Conservation (phyloP, 371 early-diverging fungal genomes). For the Rhizomucor pusillus region DNA sequence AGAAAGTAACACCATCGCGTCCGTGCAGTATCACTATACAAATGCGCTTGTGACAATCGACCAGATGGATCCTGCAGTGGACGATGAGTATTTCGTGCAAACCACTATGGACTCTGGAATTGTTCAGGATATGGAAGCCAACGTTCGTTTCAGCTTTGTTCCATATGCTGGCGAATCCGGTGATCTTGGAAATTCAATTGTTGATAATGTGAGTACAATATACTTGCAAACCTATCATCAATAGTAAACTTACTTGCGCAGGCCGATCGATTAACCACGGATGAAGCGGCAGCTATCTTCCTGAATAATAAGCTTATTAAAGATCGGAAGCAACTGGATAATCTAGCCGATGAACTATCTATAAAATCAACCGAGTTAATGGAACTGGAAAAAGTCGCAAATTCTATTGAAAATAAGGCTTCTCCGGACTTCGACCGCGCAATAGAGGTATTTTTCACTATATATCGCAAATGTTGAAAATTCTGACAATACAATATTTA, state of each 20-base stretch:
- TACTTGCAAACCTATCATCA: too few relatives aligned
- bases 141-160: constrained; percentile 28
- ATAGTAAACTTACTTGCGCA: too few relatives aligned
- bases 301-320: constrained; percentile 66
- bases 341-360: constrained; percentile 48
- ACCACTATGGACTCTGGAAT: constrained; percentile 12
- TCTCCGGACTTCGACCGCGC: constrained; percentile 33
- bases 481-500: not conserved
- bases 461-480: not conserved
- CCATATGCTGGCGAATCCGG: constrained; percentile 34
- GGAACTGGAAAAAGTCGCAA: constrained; percentile 16
- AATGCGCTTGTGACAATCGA: constrained; percentile 28
- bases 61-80: constrained; percentile 33
- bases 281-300: constrained; percentile 55
- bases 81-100: constrained; percentile 39
- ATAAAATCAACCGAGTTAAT: constrained; percentile 22
- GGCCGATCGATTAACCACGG: constrained; percentile 25
- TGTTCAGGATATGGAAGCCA: constrained; percentile 18
- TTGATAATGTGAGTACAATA: constrained; percentile 39
- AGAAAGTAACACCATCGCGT: constrained; percentile 40
- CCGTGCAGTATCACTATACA: constrained; percentile 39
- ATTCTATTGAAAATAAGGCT: constrained; percentile 17
- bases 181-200: constrained; percentile 35
- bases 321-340: constrained; percentile 41
- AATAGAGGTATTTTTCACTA: constrained; percentile 26